phyloP scores from a whole-genome alignment of 2,329 filamentous ascomycete species.

The Coccinonectria pachysandricola region DNA sequence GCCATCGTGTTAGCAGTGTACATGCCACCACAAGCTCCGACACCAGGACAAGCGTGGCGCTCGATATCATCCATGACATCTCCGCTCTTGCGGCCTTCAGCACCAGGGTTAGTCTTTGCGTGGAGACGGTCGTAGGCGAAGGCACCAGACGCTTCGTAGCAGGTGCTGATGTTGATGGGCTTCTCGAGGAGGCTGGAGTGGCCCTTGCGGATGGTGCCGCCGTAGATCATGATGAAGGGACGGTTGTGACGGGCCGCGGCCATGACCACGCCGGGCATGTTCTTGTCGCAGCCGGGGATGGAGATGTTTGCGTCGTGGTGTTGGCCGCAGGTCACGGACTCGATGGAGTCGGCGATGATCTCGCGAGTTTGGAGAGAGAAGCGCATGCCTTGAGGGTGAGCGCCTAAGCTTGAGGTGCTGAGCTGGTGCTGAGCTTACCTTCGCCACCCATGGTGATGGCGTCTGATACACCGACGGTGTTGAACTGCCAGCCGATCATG shows the following conservation, averaged over 20 bases:
- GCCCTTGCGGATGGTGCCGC: conserved; percentile 83
- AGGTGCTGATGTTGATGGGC: conserved; percentile 78
- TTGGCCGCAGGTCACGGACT: conserved; percentile 86
- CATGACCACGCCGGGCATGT: conserved; percentile 92
- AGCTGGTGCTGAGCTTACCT: too few species aligned
- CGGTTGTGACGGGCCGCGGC: conserved; percentile 84
- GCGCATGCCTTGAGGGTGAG: conserved; percentile 61
- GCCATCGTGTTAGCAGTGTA: conserved; percentile 92
- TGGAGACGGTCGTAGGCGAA: conserved; percentile 69
- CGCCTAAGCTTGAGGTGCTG: too few species aligned
- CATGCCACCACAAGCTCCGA: conserved; percentile 70
- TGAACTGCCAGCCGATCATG: conserved; percentile 93
- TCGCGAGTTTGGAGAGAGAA: conserved; percentile 86
- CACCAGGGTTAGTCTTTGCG: conserved; percentile 50
- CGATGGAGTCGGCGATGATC: conserved; percentile 88
- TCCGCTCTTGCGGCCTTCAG: conserved; percentile 55
- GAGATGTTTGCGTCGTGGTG: conserved; percentile 89
- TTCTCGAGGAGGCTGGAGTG: conserved; percentile 66
- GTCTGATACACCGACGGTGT: conserved; percentile 80
- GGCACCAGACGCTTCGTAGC: conserved; percentile 79
- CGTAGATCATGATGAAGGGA: conserved; percentile 91
- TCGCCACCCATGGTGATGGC: conserved; percentile 94
- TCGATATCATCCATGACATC: conserved; percentile 82
- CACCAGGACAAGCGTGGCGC: conserved; percentile 55
- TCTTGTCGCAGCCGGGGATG: conserved; percentile 93